Evolutionary conservation across 2,329 filamentous ascomycete genomes (phyloP).

Genomic region (Trichoderma koningiopsis): DNA sequence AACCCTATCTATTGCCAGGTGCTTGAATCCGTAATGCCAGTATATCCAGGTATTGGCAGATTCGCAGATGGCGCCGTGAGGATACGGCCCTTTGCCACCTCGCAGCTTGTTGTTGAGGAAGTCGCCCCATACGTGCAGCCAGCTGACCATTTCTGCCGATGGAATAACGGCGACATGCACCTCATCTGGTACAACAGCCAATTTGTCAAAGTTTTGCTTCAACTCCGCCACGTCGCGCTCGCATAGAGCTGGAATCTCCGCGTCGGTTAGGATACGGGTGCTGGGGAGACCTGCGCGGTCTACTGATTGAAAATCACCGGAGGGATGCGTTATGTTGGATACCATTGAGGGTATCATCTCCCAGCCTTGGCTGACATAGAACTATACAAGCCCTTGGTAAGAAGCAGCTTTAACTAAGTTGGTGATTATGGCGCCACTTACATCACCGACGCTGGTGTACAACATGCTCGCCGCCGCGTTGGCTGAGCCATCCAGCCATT

Average conservation of each 20-base stretch:
- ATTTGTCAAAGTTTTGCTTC: not conserved
- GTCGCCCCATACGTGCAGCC: slow-evolving; percentile 1
- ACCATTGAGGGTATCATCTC: slow-evolving; percentile 6
- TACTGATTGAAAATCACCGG: not conserved
- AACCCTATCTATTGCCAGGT: not conserved
- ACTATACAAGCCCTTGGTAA: not conserved
- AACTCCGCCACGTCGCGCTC: slow-evolving; percentile 2
- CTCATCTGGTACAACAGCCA: not conserved
- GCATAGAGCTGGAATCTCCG: slow-evolving; percentile 8
- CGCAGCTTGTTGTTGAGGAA: not conserved
- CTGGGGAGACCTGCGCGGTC: not conserved
- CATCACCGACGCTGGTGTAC: slow-evolving; percentile 11
- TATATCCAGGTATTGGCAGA: slow-evolving; percentile 8
- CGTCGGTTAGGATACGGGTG: not conserved
- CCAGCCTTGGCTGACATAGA: slow-evolving; percentile 1
- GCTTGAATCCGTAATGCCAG: slow-evolving; percentile 10
- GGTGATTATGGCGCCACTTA: not conserved
- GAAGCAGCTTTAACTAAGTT: not conserved
- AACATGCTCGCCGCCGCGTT: slow-evolving; percentile 5
- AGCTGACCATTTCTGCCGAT: not conserved
- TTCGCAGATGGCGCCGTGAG: slow-evolving; percentile 8
- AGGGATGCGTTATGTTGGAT: not conserved
- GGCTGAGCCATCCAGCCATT: slow-evolving; percentile 10
- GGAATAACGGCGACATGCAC: not conserved
- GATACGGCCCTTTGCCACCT: not conserved